These are phyloP conservation scores for Phytophthora ohioensis DNA, from an alignment of 352 stramenopile genomes.

Conservation along the genomic window DNA sequence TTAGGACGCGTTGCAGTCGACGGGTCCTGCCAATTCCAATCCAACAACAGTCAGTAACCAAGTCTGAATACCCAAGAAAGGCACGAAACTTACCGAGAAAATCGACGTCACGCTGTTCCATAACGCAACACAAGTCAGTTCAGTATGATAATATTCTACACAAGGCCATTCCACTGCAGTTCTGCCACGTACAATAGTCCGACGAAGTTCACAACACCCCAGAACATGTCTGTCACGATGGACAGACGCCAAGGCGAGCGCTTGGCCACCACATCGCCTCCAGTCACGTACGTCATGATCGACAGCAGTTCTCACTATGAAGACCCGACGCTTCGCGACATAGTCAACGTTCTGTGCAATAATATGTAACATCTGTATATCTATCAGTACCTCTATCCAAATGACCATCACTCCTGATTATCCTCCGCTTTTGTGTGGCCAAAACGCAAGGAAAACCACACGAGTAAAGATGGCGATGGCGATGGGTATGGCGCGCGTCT, in stretches of 20 bases:
- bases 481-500: conserved; percentile 77
- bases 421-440: conserved; percentile 26
- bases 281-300: conserved; percentile 70
- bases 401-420: conserved; percentile 14
- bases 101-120: conserved; percentile 53
- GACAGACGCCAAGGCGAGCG: conserved; percentile 73
- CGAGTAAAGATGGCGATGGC: conserved; percentile 66
- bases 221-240: conserved; percentile 76
- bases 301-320: background rate
- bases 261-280: conserved; percentile 71
- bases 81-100: conserved; percentile 54
- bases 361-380: background rate
- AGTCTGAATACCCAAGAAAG: background rate
- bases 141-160: background rate
- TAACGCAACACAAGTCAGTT: conserved; percentile 8
- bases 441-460: conserved; percentile 12
- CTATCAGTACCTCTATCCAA: background rate
- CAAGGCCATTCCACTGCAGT: background rate
- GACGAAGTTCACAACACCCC: conserved; percentile 77
- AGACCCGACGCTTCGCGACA: conserved; percentile 15
- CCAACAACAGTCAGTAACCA: conserved; percentile 5
- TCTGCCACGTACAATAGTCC: conserved; percentile 74
- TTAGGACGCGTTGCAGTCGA: conserved; percentile 45
- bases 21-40: conserved; percentile 46
- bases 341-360: conserved; percentile 1